Conservation (phyloP, 108 stramenopile species). For the Epithemia pelagica region DNA sequence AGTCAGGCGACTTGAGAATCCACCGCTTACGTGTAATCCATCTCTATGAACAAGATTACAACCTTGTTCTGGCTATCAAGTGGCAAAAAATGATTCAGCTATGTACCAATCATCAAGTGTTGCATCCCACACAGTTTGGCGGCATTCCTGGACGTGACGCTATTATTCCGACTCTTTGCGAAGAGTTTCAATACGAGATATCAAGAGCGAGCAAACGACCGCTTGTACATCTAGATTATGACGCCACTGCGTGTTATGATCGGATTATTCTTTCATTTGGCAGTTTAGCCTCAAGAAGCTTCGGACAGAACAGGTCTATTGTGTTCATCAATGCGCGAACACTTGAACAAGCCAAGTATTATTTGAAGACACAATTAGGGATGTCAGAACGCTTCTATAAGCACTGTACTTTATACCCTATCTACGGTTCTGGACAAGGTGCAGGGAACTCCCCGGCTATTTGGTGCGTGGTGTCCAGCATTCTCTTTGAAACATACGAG, state of each 20-base stretch:
- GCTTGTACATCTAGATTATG: neutral
- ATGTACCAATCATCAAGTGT: neutral
- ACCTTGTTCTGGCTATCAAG: neutral
- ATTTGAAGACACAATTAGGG: neutral
- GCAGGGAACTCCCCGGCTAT: no score
- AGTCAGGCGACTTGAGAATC: neutral
- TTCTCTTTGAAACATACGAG: neutral
- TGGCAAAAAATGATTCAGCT: no score
- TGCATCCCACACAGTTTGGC: no score
- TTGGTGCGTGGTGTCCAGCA: no score
- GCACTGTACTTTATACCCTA: no score
- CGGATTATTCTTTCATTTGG: neutral
- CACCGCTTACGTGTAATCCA: neutral
- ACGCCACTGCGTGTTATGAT: slow-evolving; percentile 7
- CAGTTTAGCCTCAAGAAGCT: no score
- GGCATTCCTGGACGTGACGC: neutral
- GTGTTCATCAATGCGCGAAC: no score
- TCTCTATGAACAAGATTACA: neutral
- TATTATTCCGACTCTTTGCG: no score
- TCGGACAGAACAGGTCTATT: no score
- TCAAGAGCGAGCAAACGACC: no score
- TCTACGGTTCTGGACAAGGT: no score
- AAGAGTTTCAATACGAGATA: no score
- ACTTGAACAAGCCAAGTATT: neutral
- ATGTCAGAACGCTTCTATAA: neutral